Conservation (phyloP, 352 stramenopile species). For the Globisporangium solare region DNA sequence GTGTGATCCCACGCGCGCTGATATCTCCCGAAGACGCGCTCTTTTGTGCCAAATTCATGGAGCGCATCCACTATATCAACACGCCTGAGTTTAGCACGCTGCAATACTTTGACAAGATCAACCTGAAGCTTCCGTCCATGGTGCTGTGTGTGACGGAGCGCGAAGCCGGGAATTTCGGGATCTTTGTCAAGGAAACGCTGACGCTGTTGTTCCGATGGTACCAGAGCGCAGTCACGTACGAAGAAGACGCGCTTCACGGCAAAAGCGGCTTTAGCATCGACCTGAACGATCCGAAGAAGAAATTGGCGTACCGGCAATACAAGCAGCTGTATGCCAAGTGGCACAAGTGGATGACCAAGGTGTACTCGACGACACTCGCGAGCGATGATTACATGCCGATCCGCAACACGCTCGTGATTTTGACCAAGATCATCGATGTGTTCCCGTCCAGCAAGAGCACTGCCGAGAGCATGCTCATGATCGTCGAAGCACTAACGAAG, state of each 20-base stretch:
- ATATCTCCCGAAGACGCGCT: constrained; percentile 82
- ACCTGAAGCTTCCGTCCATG: constrained; percentile 69
- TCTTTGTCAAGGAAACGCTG: constrained; percentile 83
- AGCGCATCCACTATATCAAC: constrained; percentile 67
- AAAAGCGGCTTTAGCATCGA: constrained; percentile 75
- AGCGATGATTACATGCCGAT: constrained; percentile 82
- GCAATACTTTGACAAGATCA: constrained; percentile 82
- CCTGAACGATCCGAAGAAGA: constrained; percentile 53
- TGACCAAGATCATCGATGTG: constrained; percentile 88
- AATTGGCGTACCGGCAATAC: constrained; percentile 66
- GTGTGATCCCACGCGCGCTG: constrained; percentile 69
- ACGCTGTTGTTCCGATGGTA: constrained; percentile 70
- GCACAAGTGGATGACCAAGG: constrained; percentile 61
- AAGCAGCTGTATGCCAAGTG: constrained; percentile 71
- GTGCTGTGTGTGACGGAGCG: constrained; percentile 81
- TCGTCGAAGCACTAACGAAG: constrained; percentile 65
- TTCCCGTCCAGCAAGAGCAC: constrained; percentile 63
- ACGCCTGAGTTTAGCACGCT: constrained; percentile 70
- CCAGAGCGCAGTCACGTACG: constrained; percentile 70
- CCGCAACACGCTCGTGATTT: constrained; percentile 77
- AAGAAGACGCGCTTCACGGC: constrained; percentile 68
- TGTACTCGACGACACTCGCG: constrained; percentile 57
- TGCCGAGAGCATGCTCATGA: constrained; percentile 53
- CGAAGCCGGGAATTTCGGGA: constrained; percentile 81
- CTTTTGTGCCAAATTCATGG: constrained; percentile 84